Conservation (phyloP, 176 grass and related monocot genomes). For the Phragmites australis region DNA sequence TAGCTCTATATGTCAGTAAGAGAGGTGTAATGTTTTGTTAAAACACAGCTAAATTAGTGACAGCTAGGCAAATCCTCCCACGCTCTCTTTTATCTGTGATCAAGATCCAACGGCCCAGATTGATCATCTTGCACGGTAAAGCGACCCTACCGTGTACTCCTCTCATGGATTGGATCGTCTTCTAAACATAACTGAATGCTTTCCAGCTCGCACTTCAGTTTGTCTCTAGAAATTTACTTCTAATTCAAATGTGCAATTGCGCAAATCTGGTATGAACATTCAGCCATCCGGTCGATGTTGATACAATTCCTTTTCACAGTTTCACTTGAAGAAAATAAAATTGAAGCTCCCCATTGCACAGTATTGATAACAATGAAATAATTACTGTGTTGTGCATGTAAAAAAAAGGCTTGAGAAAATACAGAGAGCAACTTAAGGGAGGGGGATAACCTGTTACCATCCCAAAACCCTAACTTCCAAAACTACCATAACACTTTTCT, state of each 20-base stretch:
- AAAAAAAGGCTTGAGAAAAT: slow-evolving; percentile 35
- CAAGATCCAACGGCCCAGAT: no score
- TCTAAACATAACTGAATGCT: no score
- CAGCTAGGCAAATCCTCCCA: no score
- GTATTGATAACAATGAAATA: slow-evolving; percentile 36
- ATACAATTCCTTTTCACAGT: background rate
- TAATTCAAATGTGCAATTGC: background rate
- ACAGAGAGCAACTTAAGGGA: slow-evolving; percentile 33
- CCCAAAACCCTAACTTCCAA: slow-evolving; percentile 42
- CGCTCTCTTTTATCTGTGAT: no score
- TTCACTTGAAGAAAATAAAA: background rate
- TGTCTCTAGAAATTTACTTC: no score
- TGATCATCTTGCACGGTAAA: no score
- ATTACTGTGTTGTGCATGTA: slow-evolving; percentile 47
- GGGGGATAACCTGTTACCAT: slow-evolving; percentile 33
- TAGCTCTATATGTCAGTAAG: no score
- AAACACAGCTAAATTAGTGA: no score
- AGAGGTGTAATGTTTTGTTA: no score
- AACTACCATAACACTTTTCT: slow-evolving; percentile 48
- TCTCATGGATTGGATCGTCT: no score
- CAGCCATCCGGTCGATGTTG: background rate
- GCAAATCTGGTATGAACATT: background rate
- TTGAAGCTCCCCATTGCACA: slow-evolving; percentile 31
- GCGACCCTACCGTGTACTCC: no score
- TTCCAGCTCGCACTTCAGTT: no score